phyloP scores from a whole-genome alignment of 768 basidiomycete genomes.

The Paxillus rubicundulus region DNA sequence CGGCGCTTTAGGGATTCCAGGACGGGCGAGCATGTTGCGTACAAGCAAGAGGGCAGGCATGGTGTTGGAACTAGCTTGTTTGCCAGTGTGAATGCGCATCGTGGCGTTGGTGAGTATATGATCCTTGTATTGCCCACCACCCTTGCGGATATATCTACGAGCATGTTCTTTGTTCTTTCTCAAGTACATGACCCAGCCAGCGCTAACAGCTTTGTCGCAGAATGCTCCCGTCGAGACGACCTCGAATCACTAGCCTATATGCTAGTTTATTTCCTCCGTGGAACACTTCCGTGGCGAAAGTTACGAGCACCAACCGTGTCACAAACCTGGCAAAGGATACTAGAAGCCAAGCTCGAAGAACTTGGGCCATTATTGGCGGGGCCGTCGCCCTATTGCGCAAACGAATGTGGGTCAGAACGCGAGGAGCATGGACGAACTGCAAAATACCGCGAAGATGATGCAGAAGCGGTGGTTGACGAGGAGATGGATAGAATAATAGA shows the following conservation, averaged over 20 bases:
- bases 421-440: neutral
- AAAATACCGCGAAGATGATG: slow-evolving; percentile 1
- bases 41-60: slow-evolving; percentile 68
- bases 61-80: slow-evolving; percentile 79
- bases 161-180: neutral
- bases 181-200: too few relatives aligned
- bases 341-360: slow-evolving; percentile 65
- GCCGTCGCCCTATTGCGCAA: slow-evolving; percentile 12
- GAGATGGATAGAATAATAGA: slow-evolving; percentile 9
- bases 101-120: slow-evolving; percentile 60
- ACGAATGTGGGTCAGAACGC: slow-evolving; percentile 3
- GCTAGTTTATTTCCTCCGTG: slow-evolving; percentile 78
- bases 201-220: slow-evolving; percentile 31
- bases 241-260: slow-evolving; percentile 80
- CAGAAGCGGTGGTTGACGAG: neutral
- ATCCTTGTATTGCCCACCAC: neutral
- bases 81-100: slow-evolving; percentile 71
- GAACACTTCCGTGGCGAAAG: slow-evolving; percentile 77
- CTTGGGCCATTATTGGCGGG: slow-evolving; percentile 33
- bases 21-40: slow-evolving; percentile 67
- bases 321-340: slow-evolving; percentile 75
- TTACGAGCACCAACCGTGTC: slow-evolving; percentile 62
- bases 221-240: slow-evolving; percentile 76
- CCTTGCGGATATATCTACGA: neutral
- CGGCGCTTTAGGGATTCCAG: slow-evolving; percentile 71